Percentiles rank a stretch among this genome's conserved stretches.
Conservation (phyloP, 2,329 filamentous ascomycete genomes). For the Aschersonia sp. region DNA sequence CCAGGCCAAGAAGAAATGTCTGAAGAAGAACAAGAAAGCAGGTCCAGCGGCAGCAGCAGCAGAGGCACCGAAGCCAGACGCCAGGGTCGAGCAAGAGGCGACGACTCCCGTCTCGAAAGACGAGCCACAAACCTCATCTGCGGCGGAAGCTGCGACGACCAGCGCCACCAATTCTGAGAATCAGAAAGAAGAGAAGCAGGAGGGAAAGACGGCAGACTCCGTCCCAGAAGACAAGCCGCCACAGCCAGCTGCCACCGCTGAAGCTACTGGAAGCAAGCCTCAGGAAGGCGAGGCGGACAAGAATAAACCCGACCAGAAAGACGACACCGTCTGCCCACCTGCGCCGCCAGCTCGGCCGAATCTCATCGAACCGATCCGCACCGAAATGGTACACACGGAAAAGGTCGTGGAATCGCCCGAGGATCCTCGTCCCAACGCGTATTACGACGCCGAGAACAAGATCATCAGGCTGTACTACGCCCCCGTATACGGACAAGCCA, state of each 20-base stretch:
- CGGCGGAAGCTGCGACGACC: not conserved
- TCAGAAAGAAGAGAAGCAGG: constrained; percentile 5
- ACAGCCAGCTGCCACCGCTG: constrained; percentile 5
- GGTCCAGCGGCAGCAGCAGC: not conserved
- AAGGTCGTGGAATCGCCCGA: constrained; percentile 35
- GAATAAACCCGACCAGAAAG: constrained; percentile 1
- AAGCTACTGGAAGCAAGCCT: constrained; percentile 2
- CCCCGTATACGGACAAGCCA: constrained; percentile 34
- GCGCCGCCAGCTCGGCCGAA: constrained; percentile 18
- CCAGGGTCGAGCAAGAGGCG: constrained; percentile 6
- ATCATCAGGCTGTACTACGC: constrained; percentile 44
- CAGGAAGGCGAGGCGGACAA: not conserved
- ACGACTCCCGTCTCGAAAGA: constrained; percentile 6
- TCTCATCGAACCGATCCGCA: constrained; percentile 30
- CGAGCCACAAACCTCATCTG: constrained; percentile 2
- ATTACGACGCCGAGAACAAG: constrained; percentile 36
- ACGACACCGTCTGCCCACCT: constrained; percentile 11
- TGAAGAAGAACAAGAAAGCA: constrained; percentile 3
- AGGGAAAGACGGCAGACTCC: constrained; percentile 2
- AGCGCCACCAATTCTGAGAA: not conserved
- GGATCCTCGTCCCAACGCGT: constrained; percentile 45
- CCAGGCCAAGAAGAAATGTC: too few relatives aligned
- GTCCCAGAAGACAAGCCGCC: constrained; percentile 1
- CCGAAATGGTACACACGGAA: constrained; percentile 38
- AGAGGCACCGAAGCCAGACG: constrained; percentile 7